phyloP scores from a whole-genome alignment of 2,329 filamentous ascomycete species.

The Diaporthe nobilis region DNA sequence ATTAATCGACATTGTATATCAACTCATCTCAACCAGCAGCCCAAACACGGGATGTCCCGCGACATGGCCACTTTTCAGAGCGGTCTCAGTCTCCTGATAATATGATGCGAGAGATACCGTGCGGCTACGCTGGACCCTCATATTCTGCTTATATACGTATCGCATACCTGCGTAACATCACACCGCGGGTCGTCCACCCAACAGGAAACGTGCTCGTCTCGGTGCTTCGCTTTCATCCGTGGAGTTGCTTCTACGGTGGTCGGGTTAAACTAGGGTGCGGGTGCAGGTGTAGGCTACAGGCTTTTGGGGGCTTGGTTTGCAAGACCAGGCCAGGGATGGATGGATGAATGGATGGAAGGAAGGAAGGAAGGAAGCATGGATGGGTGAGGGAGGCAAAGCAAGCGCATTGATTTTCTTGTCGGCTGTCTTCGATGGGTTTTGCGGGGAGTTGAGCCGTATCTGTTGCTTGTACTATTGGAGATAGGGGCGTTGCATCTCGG shows the following conservation, averaged over 20 bases:
- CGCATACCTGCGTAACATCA: background rate
- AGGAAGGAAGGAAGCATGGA: constrained; percentile 1
- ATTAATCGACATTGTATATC: constrained; percentile 37
- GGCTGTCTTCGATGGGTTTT: constrained; percentile 16
- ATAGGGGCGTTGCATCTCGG: constrained; percentile 26
- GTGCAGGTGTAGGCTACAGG: too few species aligned
- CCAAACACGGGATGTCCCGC: background rate
- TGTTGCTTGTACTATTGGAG: constrained; percentile 14
- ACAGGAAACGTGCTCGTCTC: background rate
- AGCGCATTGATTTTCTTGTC: constrained; percentile 35
- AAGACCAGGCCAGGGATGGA: background rate
- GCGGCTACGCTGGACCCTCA: constrained; percentile 8
- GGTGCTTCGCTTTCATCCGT: background rate
- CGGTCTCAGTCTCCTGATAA: background rate
- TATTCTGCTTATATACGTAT: constrained; percentile 21
- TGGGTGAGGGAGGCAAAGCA: constrained; percentile 8
- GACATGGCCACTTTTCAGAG: background rate
- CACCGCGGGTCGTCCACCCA: background rate
- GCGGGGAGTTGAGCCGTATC: constrained; percentile 24
- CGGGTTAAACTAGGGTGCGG: background rate
- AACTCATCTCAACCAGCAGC: constrained; percentile 28
- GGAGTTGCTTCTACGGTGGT: background rate
- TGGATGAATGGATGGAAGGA: background rate
- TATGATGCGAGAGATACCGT: background rate
- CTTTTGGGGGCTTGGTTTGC: background rate